phyloP scores from a whole-genome alignment of 1,284 basidiomycete genomes.

The Ganoderma boninense region DNA sequence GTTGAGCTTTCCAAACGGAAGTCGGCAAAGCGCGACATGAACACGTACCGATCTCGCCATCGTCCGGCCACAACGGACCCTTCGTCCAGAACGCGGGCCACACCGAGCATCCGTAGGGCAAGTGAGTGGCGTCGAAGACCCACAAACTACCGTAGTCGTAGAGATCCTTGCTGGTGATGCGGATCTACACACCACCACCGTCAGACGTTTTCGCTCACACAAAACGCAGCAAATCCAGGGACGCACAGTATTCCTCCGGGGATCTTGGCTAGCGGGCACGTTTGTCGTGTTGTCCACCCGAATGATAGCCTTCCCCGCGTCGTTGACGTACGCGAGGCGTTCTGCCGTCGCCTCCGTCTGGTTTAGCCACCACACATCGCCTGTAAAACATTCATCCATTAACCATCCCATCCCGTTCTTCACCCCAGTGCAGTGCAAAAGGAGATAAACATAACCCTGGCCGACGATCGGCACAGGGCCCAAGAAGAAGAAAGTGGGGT shows the following conservation, averaged over 20 bases:
- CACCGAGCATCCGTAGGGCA: constrained; percentile 72
- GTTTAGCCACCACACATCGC: constrained; percentile 62
- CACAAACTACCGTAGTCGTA: constrained; percentile 59
- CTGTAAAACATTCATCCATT: constrained; percentile 39
- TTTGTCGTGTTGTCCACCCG: constrained; percentile 64
- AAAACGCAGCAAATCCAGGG: background rate
- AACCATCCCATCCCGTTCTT: background rate
- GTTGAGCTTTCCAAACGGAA: background rate
- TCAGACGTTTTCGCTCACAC: background rate
- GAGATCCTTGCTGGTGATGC: constrained; percentile 59
- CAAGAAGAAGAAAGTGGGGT: background rate
- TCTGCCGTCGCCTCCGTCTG: constrained; percentile 49
- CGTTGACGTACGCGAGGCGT: constrained; percentile 63
- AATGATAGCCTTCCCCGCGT: constrained; percentile 63
- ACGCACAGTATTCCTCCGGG: constrained; percentile 59
- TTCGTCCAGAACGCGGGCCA: constrained; percentile 54
- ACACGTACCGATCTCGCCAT: constrained; percentile 59
- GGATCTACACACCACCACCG: constrained; percentile 45
- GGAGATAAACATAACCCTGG: background rate
- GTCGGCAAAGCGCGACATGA: background rate
- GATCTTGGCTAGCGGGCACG: constrained; percentile 53
- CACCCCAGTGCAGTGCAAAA: background rate
- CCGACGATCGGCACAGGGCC: background rate
- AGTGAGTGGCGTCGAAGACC: constrained; percentile 57
- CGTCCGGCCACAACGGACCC: constrained; percentile 54